Conservation (phyloP, 768 basidiomycete genomes). For the Tubosaeta sp. region DNA sequence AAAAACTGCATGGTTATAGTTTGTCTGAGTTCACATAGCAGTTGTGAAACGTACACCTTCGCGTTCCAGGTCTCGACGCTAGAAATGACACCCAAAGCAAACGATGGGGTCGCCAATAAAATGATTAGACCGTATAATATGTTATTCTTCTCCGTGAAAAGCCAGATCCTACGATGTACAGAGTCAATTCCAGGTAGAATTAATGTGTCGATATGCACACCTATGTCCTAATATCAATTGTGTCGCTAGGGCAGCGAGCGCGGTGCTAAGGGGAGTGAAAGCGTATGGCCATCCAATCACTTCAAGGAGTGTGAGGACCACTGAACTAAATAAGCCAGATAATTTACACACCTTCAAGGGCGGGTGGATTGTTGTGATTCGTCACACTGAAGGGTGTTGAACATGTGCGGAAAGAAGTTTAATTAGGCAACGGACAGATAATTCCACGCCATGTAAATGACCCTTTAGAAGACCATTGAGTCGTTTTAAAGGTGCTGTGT, state of each 20-base stretch:
- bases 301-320: conserved; percentile 7
- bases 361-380: conserved; percentile 8
- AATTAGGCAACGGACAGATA: conserved; percentile 3
- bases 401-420: neutral
- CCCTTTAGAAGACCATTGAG: neutral
- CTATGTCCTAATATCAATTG: conserved; percentile 45
- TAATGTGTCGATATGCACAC: conserved; percentile 18
- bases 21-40: neutral
- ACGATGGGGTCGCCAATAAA: conserved; percentile 35
- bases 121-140: conserved; percentile 33
- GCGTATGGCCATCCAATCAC: conserved; percentile 46
- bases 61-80: conserved; percentile 44
- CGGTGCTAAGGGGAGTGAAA: conserved; percentile 46
- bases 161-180: conserved; percentile 4
- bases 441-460: conserved; percentile 12
- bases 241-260: conserved; percentile 43
- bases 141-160: conserved; percentile 1
- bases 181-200: neutral
- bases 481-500: neutral
- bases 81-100: conserved; percentile 41
- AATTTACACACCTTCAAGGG: conserved; percentile 2
- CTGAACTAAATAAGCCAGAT: neutral
- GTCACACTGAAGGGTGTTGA: conserved; percentile 3
- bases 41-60: conserved; percentile 30
- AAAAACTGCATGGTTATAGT: conserved; percentile 29